Evolutionary conservation across 1,284 basidiomycete genomes (phyloP), one percentile per base, ranked within the genome.

Genomic region (Puccinia horiana): DNA sequence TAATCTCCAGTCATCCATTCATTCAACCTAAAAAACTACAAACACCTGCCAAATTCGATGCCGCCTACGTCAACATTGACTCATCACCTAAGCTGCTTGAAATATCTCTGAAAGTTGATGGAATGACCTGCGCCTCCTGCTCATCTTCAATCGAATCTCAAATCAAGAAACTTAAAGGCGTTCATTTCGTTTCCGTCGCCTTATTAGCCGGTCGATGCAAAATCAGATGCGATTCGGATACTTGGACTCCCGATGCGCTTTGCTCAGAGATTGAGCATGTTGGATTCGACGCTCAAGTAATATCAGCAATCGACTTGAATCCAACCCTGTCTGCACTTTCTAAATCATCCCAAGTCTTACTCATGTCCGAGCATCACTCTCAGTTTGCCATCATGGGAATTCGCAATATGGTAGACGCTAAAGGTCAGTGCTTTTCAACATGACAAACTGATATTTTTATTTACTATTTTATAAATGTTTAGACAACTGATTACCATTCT

Each of bases 281-380:
- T 88, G 95, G 95, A 35, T 96, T 94, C 86, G 93, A 97, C 85
- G 94, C 94, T 14, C 91, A 95, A 84, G 89, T 96, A n/a, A 90
- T 84, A 29, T 85, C 92, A 4, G 92, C 94, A 85, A 90, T 93
- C 76, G 90, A 92, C 82, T 23, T 61, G 29, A 72, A 72, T 47
- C 40, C 67, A 37, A 26, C 67, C 52, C 26, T 56, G 5, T 52
- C n/a, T 14, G n/a, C 35, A 29, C n/a, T 61, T 42, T 44, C 14
- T 26, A 73, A 81, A 72, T 63, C 56, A 44, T 37, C 44, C 20
- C 42, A 26, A 44, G 14, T 47, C 44, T 76, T 56, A 29, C 16
- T 26, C 37, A 61, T 58, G 23, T 40, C 56, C 23, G 26, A 76
- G 35, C 54, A 61, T 63, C 74, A 35, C n/a, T 63, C 74, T 40